Evolutionary conservation across 78 protist species (phyloP).

Genomic region (Diacronema lutheri): DNA sequence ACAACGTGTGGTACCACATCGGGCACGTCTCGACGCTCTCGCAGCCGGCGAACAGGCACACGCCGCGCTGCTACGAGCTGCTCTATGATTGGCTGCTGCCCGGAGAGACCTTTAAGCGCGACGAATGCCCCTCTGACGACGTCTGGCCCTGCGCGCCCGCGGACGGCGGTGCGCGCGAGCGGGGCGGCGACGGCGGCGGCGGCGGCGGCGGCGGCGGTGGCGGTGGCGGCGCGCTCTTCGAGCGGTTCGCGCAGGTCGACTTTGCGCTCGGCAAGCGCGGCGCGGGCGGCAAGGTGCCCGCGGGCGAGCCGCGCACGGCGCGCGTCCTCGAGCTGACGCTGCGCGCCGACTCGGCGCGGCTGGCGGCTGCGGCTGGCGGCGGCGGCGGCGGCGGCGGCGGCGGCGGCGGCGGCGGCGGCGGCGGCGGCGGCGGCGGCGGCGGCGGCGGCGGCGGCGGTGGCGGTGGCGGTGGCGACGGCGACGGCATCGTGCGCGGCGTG

Average conservation of each 20-base stretch:
- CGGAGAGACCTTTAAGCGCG: neutral
- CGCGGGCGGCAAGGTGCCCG: neutral
- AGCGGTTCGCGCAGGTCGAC: too few species aligned
- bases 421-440: neutral
- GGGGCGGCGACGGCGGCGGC: neutral
- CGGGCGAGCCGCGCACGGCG: too few species aligned
- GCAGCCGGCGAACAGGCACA: neutral
- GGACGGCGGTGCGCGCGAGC: neutral
- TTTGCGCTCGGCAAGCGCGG: neutral
- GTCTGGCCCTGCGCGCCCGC: slow-evolving; percentile 7
- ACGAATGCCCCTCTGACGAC: neutral
- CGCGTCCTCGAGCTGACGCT: too few species aligned
- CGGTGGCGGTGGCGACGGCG: neutral
- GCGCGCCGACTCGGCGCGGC: too few species aligned
- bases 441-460: neutral
- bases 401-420: too few species aligned
- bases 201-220: neutral
- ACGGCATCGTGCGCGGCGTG: neutral
- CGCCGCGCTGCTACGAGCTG: slow-evolving; percentile 1
- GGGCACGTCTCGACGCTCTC: neutral
- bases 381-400: too few species aligned
- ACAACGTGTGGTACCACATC: neutral
- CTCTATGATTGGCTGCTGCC: neutral
- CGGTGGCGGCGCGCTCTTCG: neutral
- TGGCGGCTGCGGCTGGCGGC: too few species aligned